phyloP scores from a whole-genome alignment of 176 grass and related monocot genomes.

The Alloteropsis semialata region DNA sequence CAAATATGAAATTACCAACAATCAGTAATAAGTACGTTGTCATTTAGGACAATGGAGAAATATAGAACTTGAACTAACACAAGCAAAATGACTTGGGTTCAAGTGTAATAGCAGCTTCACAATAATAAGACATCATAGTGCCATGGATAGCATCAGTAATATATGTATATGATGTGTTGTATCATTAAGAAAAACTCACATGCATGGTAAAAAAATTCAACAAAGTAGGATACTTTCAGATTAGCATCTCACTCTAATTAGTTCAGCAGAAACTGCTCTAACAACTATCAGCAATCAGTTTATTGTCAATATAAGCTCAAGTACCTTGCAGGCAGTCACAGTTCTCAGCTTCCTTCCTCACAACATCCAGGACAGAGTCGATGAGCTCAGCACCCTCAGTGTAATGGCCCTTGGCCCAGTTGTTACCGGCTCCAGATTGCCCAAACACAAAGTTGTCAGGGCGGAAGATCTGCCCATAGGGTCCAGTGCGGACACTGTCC shows the following conservation, averaged over 20 bases:
- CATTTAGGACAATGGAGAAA: not conserved
- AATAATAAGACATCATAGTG: not conserved
- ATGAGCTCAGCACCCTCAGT: constrained; percentile 81
- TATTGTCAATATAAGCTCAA: not conserved
- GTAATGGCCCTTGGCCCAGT: constrained; percentile 70
- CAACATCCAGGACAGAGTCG: constrained; percentile 68
- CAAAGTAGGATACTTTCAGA: not conserved
- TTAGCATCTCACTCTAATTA: not conserved
- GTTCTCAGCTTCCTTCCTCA: constrained; percentile 80
- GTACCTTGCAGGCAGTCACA: constrained; percentile 85
- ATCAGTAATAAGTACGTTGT: not conserved
- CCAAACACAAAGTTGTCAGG: constrained; percentile 78
- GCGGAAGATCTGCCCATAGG: constrained; percentile 69
- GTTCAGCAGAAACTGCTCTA: not conserved
- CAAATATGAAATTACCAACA: not conserved
- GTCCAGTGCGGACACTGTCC: constrained; percentile 72
- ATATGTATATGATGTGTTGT: not conserved
- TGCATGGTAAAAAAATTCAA: not conserved
- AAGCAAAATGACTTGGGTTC: not conserved
- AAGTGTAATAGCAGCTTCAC: not conserved
- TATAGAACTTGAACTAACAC: not conserved
- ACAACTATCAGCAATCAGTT: not conserved
- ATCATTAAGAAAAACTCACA: not conserved
- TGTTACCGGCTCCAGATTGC: constrained; percentile 74
- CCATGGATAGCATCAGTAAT: not conserved